These are phyloP conservation scores for Leptographium wingfieldii DNA, from an alignment of 2,329 filamentous ascomycete species.

Conservation along the genomic window DNA sequence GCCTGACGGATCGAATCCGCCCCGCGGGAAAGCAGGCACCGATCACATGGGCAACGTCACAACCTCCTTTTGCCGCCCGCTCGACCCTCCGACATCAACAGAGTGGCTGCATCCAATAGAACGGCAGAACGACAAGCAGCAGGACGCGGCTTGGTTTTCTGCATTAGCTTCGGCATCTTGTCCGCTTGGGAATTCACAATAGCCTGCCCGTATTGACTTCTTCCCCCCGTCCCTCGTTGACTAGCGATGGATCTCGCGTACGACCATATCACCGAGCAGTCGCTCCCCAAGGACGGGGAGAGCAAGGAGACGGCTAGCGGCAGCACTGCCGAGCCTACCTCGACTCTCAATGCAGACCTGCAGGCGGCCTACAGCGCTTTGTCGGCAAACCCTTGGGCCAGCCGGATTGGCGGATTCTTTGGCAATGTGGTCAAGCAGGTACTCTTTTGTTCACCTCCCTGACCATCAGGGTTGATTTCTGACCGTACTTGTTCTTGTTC, in stretches of 20 bases:
- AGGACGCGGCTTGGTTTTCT: background rate
- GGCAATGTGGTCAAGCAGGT: slow-evolving; percentile 90
- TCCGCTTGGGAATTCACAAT: background rate
- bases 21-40: background rate
- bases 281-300: slow-evolving; percentile 47
- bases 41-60: slow-evolving; percentile 1
- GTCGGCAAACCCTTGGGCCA: slow-evolving; percentile 82
- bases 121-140: background rate
- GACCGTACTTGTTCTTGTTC: slow-evolving; percentile 2
- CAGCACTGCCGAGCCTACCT: slow-evolving; percentile 23
- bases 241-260: slow-evolving; percentile 85
- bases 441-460: slow-evolving; percentile 7
- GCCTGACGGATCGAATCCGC: too few relatives aligned
- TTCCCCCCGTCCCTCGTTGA: background rate
- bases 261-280: slow-evolving; percentile 87
- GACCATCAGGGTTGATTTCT: background rate
- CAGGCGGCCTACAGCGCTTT: slow-evolving; percentile 94
- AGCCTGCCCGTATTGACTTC: slow-evolving; percentile 5
- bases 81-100: background rate
- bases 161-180: background rate
- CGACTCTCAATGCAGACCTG: slow-evolving; percentile 70
- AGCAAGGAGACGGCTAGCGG: slow-evolving; percentile 24
- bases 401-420: slow-evolving; percentile 75
- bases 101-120: background rate
- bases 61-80: background rate